Evolutionary conservation across 495 filamentous ascomycete genomes (phyloP).

Genomic region (Trichocladium antarcticum): DNA sequence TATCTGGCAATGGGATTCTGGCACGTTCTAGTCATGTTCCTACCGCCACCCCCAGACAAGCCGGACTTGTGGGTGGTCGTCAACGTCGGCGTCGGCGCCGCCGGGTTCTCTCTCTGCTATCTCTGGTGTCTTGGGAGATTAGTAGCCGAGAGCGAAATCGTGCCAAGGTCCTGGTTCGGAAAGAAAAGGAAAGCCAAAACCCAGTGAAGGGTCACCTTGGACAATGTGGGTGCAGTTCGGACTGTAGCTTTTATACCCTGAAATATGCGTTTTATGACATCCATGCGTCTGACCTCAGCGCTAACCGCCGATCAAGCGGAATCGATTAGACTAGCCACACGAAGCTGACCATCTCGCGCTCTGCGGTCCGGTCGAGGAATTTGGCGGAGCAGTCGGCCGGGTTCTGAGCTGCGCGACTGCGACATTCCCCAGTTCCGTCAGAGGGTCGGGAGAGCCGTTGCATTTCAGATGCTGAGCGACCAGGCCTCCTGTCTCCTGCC

Average conservation of each 20-base stretch:
- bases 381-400: too few relatives aligned
- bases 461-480: too few relatives aligned
- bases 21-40: constrained; percentile 62
- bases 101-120: constrained; percentile 77
- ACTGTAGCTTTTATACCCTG: constrained; percentile 3
- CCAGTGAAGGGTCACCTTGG: constrained; percentile 14
- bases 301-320: not conserved
- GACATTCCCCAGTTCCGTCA: too few relatives aligned
- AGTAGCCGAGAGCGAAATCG: constrained; percentile 46
- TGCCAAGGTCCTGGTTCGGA: constrained; percentile 18
- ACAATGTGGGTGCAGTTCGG: not conserved
- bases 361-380: too few relatives aligned
- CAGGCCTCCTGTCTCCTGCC: too few relatives aligned
- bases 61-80: constrained; percentile 90
- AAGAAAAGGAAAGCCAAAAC: constrained; percentile 30
- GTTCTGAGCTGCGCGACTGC: too few relatives aligned
- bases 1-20: constrained; percentile 67
- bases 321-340: too few relatives aligned
- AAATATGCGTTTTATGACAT: not conserved
- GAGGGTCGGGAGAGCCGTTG: too few relatives aligned
- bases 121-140: constrained; percentile 76
- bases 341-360: too few relatives aligned
- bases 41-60: constrained; percentile 57
- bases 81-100: constrained; percentile 76
- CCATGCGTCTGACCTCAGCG: not conserved